phyloP scores from a whole-genome alignment of 148 eudicot species.

The Rheum nobile region DNA sequence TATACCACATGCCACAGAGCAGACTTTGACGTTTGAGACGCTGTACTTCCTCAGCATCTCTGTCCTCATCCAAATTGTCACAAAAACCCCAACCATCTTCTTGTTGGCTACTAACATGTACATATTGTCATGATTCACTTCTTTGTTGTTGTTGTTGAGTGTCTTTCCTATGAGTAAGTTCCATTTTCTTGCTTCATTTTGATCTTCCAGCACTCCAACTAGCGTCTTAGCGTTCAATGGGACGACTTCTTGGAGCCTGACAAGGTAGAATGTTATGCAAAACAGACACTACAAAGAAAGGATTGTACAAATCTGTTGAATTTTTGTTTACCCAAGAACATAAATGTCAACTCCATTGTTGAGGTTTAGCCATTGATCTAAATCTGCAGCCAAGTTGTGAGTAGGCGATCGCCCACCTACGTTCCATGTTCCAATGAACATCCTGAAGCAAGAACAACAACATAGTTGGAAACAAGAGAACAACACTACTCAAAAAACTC shows the following conservation, averaged over 20 bases:
- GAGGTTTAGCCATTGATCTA: conserved; percentile 54
- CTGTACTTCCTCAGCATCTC: conserved; percentile 26
- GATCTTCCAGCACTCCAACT: conserved; percentile 39
- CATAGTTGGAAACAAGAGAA: not conserved
- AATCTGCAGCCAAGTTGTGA: conserved; percentile 44
- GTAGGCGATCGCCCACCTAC: conserved; percentile 58
- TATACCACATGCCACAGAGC: conserved; percentile 54
- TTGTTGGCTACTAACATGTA: conserved; percentile 58
- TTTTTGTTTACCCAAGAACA: conserved; percentile 42
- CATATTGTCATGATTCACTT: not conserved
- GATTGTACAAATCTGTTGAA: not conserved
- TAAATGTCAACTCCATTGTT: conserved; percentile 48
- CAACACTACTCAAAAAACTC: not conserved
- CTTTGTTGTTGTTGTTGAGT: conserved; percentile 56
- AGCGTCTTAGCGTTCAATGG: conserved; percentile 36
- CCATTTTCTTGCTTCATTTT: conserved; percentile 44
- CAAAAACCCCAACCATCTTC: conserved; percentile 67
- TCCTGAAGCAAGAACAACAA: conserved; percentile 19
- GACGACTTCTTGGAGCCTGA: conserved; percentile 53
- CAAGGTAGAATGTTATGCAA: not conserved
- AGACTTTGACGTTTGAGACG: conserved; percentile 36
- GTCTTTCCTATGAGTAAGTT: conserved; percentile 56
- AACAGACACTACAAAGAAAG: not conserved
- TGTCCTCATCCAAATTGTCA: conserved; percentile 50
- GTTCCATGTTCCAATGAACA: conserved; percentile 63